A percentile compares a stretch with the other conserved stretches of the same genome.
These are phyloP conservation scores for Dacryopinax primogenitus DNA, from an alignment of 768 basidiomycete genomes.

Conservation along the genomic window DNA sequence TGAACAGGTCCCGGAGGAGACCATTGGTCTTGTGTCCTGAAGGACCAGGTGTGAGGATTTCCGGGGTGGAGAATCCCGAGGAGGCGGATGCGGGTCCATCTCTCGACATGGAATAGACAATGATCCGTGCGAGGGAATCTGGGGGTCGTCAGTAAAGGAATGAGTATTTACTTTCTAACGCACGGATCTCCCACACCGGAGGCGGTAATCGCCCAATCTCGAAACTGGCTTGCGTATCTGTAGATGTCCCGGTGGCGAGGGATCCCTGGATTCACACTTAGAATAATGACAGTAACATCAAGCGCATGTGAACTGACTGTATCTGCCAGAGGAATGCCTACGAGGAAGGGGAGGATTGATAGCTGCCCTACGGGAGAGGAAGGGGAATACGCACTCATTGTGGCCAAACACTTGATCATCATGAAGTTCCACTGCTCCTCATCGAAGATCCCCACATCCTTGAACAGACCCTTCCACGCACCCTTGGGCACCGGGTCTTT, in stretches of 20 bases:
- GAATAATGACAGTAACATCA: background rate
- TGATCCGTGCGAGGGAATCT: slow-evolving; percentile 72
- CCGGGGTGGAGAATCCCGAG: background rate
- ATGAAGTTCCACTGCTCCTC: slow-evolving; percentile 72
- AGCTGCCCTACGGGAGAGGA: background rate
- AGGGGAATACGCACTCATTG: slow-evolving; percentile 48
- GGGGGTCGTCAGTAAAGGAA: slow-evolving; percentile 15
- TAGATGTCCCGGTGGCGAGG: slow-evolving; percentile 59
- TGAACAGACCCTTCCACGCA: slow-evolving; percentile 43
- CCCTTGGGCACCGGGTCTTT: slow-evolving; percentile 31
- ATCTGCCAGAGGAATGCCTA: slow-evolving; percentile 62
- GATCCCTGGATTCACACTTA: slow-evolving; percentile 34
- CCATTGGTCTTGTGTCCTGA: background rate
- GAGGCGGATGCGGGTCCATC: slow-evolving; percentile 22
- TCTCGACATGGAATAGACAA: slow-evolving; percentile 74
- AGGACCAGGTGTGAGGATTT: background rate
- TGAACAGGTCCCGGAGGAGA: background rate
- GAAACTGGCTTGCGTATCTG: slow-evolving; percentile 58
- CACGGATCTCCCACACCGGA: slow-evolving; percentile 60
- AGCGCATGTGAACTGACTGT: slow-evolving; percentile 20
- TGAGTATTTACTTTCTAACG: slow-evolving; percentile 21
- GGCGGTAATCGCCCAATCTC: slow-evolving; percentile 63
- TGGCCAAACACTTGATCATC: slow-evolving; percentile 78
- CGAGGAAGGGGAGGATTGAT: slow-evolving; percentile 9
- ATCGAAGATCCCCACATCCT: slow-evolving; percentile 73